These are phyloP conservation scores for Rickenella mellea DNA, from an alignment of 768 basidiomycete species.

Conservation along the genomic window DNA sequence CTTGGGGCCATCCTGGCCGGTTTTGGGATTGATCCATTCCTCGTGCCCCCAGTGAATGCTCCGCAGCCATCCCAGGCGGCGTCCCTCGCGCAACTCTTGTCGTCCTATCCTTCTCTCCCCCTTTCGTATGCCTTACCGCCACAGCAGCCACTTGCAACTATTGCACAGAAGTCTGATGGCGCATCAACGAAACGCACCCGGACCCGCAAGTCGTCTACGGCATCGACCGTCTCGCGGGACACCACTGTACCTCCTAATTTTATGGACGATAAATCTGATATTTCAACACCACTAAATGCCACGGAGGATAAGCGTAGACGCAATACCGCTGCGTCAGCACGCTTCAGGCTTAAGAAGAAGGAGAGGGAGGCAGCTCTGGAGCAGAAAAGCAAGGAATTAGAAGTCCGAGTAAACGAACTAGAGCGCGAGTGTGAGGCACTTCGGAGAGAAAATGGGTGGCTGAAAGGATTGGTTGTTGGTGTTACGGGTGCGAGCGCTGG, in stretches of 20 bases:
- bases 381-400: slow-evolving; percentile 75
- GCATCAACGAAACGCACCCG: slow-evolving; percentile 30
- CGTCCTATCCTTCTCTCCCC: slow-evolving; percentile 37
- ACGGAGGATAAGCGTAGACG: slow-evolving; percentile 88
- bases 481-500: slow-evolving; percentile 61
- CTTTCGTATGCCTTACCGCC: slow-evolving; percentile 13
- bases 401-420: slow-evolving; percentile 66
- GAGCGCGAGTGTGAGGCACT: slow-evolving; percentile 89
- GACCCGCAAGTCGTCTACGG: slow-evolving; percentile 36
- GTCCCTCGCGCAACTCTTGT: slow-evolving; percentile 63
- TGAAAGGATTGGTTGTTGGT: slow-evolving; percentile 83
- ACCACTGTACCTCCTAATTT: not conserved
- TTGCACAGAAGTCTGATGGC: slow-evolving; percentile 32
- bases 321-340: slow-evolving; percentile 88
- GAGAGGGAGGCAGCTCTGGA: slow-evolving; percentile 88
- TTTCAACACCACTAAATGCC: slow-evolving; percentile 30
- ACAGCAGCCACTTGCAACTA: slow-evolving; percentile 7
- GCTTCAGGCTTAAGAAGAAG: slow-evolving; percentile 94
- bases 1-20: slow-evolving; percentile 25
- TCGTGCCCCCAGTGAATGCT: slow-evolving; percentile 19
- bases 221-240: slow-evolving; percentile 3
- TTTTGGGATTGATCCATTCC: slow-evolving; percentile 35
- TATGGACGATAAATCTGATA: slow-evolving; percentile 7
- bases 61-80: slow-evolving; percentile 30
- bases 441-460: slow-evolving; percentile 84